These are phyloP conservation scores for Blastobotrys malaysiensis DNA, from an alignment of 1,139 yeast genomes.

Conservation along the genomic window DNA sequence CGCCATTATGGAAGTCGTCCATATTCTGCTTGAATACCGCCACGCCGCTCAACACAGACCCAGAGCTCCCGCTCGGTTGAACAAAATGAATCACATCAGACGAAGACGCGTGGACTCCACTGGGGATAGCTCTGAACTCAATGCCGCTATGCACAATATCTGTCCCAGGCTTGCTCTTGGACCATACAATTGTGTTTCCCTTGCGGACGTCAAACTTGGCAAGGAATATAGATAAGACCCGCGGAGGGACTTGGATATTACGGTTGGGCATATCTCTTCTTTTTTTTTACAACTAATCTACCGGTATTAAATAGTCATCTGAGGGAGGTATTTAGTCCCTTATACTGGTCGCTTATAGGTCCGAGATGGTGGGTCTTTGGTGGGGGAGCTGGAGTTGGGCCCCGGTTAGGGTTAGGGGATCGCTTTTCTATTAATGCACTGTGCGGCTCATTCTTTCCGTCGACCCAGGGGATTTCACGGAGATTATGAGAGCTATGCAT, in stretches of 20 bases:
- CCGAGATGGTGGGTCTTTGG: too few species aligned
- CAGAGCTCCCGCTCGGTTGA: constrained; percentile 28
- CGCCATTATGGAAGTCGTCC: background rate
- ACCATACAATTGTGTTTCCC: constrained; percentile 62
- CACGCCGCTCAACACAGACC: constrained; percentile 40
- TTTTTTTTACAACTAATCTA: background rate
- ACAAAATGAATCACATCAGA: constrained; percentile 52
- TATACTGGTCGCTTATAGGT: background rate
- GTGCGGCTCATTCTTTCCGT: too few species aligned
- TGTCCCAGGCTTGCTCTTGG: constrained; percentile 27
- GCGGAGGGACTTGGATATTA: constrained; percentile 8
- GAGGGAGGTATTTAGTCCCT: background rate
- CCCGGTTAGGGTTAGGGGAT: too few species aligned
- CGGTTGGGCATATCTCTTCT: background rate
- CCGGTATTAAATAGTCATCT: background rate
- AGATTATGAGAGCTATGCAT: too few species aligned
- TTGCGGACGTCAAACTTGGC: constrained; percentile 57
- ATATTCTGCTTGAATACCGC: constrained; percentile 45
- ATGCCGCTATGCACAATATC: constrained; percentile 38
- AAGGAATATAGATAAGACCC: constrained; percentile 44
- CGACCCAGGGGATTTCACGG: too few species aligned
- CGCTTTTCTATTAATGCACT: too few species aligned
- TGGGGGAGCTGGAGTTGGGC: too few species aligned
- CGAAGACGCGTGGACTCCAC: constrained; percentile 67
- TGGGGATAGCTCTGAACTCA: constrained; percentile 74